Evolutionary conservation across 768 basidiomycete genomes (phyloP).

Genomic region (Psilocybe sp.): DNA sequence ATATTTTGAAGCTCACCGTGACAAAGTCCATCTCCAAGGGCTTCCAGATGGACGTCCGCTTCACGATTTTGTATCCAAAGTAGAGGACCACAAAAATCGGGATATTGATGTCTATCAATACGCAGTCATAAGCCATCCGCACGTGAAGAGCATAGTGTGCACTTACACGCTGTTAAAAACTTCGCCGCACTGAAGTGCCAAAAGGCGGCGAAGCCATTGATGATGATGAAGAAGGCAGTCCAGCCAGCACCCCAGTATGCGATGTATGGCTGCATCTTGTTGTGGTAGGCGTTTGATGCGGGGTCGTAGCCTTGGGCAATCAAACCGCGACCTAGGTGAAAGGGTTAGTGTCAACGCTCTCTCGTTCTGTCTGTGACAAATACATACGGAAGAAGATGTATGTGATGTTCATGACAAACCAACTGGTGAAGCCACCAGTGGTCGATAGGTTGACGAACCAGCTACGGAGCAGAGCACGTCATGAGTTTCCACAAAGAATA

Average conservation of each 20-base stretch:
- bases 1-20: slow-evolving; percentile 40
- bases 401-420: slow-evolving; percentile 68
- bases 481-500: background rate
- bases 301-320: slow-evolving; percentile 64
- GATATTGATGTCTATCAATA: slow-evolving; percentile 40
- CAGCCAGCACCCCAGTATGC: slow-evolving; percentile 71
- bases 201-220: slow-evolving; percentile 58
- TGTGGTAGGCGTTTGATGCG: slow-evolving; percentile 59
- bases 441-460: slow-evolving; percentile 73
- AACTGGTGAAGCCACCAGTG: slow-evolving; percentile 66
- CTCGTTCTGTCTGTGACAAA: background rate
- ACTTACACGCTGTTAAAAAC: slow-evolving; percentile 45
- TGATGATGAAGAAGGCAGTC: slow-evolving; percentile 55
- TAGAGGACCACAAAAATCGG: slow-evolving; percentile 43
- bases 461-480: slow-evolving; percentile 21
- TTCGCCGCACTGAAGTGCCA: slow-evolving; percentile 54
- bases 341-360: background rate
- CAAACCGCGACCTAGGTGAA: slow-evolving; percentile 51
- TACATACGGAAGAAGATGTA: slow-evolving; percentile 68
- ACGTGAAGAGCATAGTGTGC: background rate
- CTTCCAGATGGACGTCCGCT: slow-evolving; percentile 47
- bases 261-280: slow-evolving; percentile 61
- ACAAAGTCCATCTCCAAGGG: slow-evolving; percentile 69
- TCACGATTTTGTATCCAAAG: slow-evolving; percentile 40
- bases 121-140: background rate